These are phyloP conservation scores for Magnusiomyces magnusii DNA, from an alignment of 1,139 yeast genomes.

Conservation along the genomic window DNA sequence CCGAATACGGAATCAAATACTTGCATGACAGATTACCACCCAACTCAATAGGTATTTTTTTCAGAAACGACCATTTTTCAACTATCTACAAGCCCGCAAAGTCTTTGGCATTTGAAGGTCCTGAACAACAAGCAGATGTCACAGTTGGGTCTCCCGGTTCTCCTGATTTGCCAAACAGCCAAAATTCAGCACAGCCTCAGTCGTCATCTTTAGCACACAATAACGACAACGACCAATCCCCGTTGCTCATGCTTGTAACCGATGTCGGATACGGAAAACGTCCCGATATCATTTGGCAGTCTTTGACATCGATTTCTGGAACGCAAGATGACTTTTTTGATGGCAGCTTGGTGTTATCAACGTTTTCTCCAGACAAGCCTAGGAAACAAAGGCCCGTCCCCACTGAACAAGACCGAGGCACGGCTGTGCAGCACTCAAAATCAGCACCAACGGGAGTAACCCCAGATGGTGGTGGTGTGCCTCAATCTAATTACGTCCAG, in stretches of 20 bases:
- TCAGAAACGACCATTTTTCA: constrained; percentile 79
- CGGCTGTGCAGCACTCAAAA: neutral
- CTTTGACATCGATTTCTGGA: constrained; percentile 58
- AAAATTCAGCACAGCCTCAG: neutral
- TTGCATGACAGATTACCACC: constrained; percentile 39
- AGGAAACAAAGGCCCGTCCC: neutral
- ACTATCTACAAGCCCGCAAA: constrained; percentile 50
- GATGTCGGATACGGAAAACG: constrained; percentile 55
- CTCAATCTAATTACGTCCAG: too few relatives aligned
- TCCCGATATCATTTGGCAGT: constrained; percentile 64
- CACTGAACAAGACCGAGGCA: neutral
- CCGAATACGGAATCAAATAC: constrained; percentile 49
- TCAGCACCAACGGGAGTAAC: neutral
- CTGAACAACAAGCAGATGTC: neutral
- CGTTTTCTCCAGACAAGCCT: neutral
- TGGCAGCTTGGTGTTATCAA: constrained; percentile 36
- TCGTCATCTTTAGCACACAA: neutral
- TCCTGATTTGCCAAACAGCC: neutral
- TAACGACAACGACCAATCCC: constrained; percentile 29
- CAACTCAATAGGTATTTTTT: constrained; percentile 54
- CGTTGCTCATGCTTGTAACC: constrained; percentile 56
- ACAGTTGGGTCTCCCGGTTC: neutral
- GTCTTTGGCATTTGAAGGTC: constrained; percentile 5
- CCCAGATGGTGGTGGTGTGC: too few relatives aligned
- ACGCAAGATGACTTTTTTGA: constrained; percentile 57